These are phyloP conservation scores for Esteya vermicola DNA, from an alignment of 2,329 filamentous ascomycete genomes.

Conservation along the genomic window DNA sequence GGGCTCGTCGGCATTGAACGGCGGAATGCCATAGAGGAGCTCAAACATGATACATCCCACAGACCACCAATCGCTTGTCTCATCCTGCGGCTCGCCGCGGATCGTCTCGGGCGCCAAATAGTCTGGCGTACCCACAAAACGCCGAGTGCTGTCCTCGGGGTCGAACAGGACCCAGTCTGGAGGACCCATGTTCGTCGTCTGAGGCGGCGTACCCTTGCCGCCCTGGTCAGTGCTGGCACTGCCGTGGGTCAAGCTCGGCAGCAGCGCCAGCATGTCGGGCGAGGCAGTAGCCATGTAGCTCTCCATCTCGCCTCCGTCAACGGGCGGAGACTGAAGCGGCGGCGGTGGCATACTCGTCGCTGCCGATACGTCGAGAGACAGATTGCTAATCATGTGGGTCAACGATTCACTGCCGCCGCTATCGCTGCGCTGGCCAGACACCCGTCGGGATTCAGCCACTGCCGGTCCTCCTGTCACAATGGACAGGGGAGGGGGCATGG, in stretches of 20 bases:
- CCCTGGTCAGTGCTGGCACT: conserved; percentile 13
- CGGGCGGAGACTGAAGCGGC: conserved; percentile 45
- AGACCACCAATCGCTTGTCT: conserved; percentile 99
- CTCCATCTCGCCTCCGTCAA: conserved; percentile 61
- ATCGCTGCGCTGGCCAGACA: conserved; percentile 78
- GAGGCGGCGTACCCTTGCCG: conserved; percentile 41
- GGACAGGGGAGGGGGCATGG: conserved; percentile 18
- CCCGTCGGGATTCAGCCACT: conserved; percentile 53
- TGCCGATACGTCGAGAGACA: conserved; percentile 51
- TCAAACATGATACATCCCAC: conserved; percentile 98
- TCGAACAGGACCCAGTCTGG: conserved; percentile 91
- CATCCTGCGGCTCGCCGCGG: conserved; percentile 85
- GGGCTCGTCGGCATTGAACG: conserved; percentile 80
- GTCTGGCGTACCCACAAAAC: conserved; percentile 93
- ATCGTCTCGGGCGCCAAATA: conserved; percentile 96
- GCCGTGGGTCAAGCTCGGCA: conserved; percentile 29
- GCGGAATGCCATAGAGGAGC: conserved; percentile 83
- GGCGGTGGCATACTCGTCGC: conserved; percentile 21
- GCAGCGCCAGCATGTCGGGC: conserved; percentile 60
- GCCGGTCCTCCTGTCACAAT: too few relatives aligned
- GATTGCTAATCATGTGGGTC: conserved; percentile 65
- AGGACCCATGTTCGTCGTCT: conserved; percentile 62
- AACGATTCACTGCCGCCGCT: conserved; percentile 82
- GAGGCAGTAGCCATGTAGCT: conserved; percentile 53
- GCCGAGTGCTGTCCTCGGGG: conserved; percentile 79